phyloP scores from a whole-genome alignment of 2,329 filamentous ascomycete genomes.

The Neofusicoccum sp. region DNA sequence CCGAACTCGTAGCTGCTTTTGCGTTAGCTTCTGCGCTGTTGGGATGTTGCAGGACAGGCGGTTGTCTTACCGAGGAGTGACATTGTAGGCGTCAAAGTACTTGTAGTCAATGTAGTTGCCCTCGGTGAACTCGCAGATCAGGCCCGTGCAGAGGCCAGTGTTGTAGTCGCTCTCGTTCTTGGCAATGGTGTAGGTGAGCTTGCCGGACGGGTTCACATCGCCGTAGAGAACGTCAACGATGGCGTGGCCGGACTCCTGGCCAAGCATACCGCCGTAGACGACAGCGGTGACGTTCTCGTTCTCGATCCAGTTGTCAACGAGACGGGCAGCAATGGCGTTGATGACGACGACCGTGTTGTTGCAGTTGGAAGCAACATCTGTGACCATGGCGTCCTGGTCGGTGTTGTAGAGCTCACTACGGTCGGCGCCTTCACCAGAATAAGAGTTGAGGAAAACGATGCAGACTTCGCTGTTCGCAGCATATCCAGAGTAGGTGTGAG shows the following conservation, averaged over 20 bases:
- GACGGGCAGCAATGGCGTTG: constrained; percentile 16
- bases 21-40: too few species aligned
- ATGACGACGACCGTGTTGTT: constrained; percentile 70
- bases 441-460: constrained; percentile 19
- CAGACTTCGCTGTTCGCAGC: constrained; percentile 9
- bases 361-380: constrained; percentile 65
- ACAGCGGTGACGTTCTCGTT: constrained; percentile 18
- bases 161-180: constrained; percentile 67
- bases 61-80: constrained; percentile 41
- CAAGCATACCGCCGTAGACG: constrained; percentile 18
- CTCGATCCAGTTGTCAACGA: constrained; percentile 18
- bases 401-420: constrained; percentile 16
- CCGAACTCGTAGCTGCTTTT: constrained; percentile 20
- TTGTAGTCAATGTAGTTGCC: constrained; percentile 48
- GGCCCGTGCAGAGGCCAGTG: constrained; percentile 3
- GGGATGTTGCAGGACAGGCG: too few species aligned
- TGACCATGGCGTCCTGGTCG: constrained; percentile 58
- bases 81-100: constrained; percentile 42
- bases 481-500: constrained; percentile 20
- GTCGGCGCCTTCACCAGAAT: constrained; percentile 17
- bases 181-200: constrained; percentile 83
- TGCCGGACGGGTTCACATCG: constrained; percentile 71
- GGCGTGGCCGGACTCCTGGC: constrained; percentile 72
- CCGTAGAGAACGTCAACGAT: constrained; percentile 79
- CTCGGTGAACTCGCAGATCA: constrained; percentile 32